A percentile compares a stretch with the other conserved stretches of the same genome.
Conservation (phyloP, 345 rosid species). For the Trapa bicornis region DNA sequence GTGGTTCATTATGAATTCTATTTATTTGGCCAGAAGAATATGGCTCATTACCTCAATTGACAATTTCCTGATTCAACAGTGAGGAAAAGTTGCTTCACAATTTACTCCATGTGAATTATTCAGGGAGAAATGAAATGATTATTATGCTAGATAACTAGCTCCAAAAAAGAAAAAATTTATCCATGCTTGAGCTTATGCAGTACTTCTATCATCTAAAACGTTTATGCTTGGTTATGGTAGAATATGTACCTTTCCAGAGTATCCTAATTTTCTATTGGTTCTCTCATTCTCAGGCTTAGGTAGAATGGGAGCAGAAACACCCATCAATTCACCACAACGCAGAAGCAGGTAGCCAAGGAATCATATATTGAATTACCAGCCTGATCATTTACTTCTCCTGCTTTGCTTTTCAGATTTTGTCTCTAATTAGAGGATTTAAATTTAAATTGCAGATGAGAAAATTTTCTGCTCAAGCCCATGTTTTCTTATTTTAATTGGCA, state of each 20-base stretch:
- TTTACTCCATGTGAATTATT: neutral
- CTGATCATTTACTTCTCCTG: neutral
- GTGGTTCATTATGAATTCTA: neutral
- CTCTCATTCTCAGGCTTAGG: conserved; percentile 49
- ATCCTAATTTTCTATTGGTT: neutral
- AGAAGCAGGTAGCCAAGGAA: conserved; percentile 31
- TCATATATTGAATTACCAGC: neutral
- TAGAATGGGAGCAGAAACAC: conserved; percentile 51
- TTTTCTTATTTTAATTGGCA: neutral
- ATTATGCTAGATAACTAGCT: neutral
- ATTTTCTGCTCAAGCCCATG: neutral
- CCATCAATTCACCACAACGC: conserved; percentile 43
- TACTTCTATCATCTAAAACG: neutral
- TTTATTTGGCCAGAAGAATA: neutral
- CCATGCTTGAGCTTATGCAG: neutral
- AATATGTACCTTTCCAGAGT: neutral
- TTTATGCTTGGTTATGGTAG: neutral
- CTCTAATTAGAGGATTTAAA: neutral
- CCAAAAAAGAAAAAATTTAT: too few relatives aligned
- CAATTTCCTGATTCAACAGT: neutral
- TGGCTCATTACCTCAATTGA: neutral
- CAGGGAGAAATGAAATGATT: neutral
- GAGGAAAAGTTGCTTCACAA: neutral
- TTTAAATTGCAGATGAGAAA: neutral
- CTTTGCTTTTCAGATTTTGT: neutral